phyloP scores from a whole-genome alignment of 805 yeast genomes.

The Candida coquimbonensis region DNA sequence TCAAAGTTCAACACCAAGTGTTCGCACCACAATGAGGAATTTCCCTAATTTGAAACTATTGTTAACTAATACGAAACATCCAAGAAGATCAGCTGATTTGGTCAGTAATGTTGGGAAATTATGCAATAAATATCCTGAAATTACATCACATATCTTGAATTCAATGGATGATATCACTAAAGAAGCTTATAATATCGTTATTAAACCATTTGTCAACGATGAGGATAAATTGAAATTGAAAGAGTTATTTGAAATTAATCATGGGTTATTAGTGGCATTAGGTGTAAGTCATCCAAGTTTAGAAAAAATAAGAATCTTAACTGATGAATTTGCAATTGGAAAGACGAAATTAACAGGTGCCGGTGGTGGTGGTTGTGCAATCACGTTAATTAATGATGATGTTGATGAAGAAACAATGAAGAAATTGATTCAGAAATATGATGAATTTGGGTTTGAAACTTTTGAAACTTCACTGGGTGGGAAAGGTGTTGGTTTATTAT shows the following conservation, averaged over 20 bases:
- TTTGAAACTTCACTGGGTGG: conserved; percentile 85
- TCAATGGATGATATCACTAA: conserved; percentile 70
- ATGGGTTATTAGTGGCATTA: conserved; percentile 74
- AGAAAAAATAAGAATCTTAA: conserved; percentile 62
- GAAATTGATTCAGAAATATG: conserved; percentile 31
- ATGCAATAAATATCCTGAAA: conserved; percentile 44
- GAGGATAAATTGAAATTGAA: conserved; percentile 38
- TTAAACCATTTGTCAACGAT: conserved; percentile 40
- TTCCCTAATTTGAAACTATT: conserved; percentile 71
- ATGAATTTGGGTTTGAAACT: conserved; percentile 54
- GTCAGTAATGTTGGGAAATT: conserved; percentile 69
- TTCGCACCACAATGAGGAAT: conserved; percentile 59
- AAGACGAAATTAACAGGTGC: conserved; percentile 95
- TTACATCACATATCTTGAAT: conserved; percentile 53
- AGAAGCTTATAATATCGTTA: conserved; percentile 64
- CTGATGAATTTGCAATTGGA: conserved; percentile 63
- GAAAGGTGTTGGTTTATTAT: conserved; percentile 64
- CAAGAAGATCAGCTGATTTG: conserved; percentile 77
- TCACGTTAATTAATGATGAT: conserved; percentile 56
- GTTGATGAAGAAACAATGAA: conserved; percentile 28
- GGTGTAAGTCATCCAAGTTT: conserved; percentile 94
- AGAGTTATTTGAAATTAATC: conserved; percentile 72
- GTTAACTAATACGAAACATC: conserved; percentile 79
- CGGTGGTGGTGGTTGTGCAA: conserved; percentile 99
- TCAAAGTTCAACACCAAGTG: conserved; percentile 46